Evolutionary conservation across 495 filamentous ascomycete genomes (phyloP).

Genomic region (Penicillium steckii): DNA sequence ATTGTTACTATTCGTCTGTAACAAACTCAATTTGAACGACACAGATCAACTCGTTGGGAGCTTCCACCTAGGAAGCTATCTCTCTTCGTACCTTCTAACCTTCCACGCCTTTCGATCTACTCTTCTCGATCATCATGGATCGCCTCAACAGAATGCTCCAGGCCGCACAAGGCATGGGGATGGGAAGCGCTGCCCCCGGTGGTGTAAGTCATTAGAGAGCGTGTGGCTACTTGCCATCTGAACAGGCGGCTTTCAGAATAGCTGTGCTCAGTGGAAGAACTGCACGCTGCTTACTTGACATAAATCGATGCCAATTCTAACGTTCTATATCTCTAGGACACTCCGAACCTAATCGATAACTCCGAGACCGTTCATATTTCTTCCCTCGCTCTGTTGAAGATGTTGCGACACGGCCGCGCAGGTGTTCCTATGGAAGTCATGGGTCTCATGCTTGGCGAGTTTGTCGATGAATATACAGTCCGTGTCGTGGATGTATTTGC

Average conservation of each 20-base stretch:
- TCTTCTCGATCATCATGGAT: slow-evolving; percentile 61
- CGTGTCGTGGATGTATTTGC: slow-evolving; percentile 97
- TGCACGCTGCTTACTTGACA: not conserved
- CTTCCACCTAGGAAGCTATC: slow-evolving; percentile 43
- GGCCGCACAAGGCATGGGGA: slow-evolving; percentile 75
- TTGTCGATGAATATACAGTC: slow-evolving; percentile 98
- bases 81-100: slow-evolving; percentile 14
- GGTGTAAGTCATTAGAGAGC: slow-evolving; percentile 59
- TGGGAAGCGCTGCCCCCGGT: slow-evolving; percentile 66
- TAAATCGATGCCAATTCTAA: not conserved
- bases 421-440: slow-evolving; percentile 99
- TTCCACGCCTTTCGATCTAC: slow-evolving; percentile 15
- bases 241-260: slow-evolving; percentile 2
- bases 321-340: slow-evolving; percentile 59
- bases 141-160: slow-evolving; percentile 81
- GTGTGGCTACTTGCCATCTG: slow-evolving; percentile 8
- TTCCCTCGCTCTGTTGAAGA: slow-evolving; percentile 94
- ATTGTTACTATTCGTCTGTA: not conserved
- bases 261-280: not conserved
- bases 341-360: slow-evolving; percentile 88
- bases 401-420: slow-evolving; percentile 94
- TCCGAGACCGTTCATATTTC: slow-evolving; percentile 99
- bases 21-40: not conserved
- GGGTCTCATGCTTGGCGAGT: slow-evolving; percentile 98
- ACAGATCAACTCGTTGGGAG: slow-evolving; percentile 20